These are phyloP conservation scores for Leishmania amazonensis DNA, from an alignment of 208 protist genomes.

Conservation along the genomic window DNA sequence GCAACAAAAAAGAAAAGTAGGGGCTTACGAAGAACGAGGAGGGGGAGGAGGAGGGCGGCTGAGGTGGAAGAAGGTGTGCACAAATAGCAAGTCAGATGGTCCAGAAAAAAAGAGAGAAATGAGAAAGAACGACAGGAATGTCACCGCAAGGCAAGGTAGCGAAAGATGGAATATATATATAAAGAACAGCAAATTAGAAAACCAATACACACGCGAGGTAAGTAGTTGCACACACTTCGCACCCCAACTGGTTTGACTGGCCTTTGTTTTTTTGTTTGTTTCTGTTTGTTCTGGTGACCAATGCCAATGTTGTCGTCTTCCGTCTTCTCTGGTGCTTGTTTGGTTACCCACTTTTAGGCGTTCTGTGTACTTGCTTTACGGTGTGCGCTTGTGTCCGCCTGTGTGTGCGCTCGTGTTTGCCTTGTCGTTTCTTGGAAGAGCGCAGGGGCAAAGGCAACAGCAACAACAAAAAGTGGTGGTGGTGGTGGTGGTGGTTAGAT, in stretches of 20 bases:
- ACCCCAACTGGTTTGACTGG: background rate
- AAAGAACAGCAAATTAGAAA: background rate
- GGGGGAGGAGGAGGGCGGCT: background rate
- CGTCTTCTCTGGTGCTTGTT: background rate
- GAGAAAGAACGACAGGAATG: slow-evolving; percentile 1
- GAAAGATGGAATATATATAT: slow-evolving; percentile 1
- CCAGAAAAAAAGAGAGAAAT: background rate
- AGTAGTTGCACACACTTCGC: slow-evolving; percentile 8
- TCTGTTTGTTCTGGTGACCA: background rate
- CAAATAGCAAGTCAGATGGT: background rate
- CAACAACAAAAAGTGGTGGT: background rate
- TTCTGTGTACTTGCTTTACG: background rate
- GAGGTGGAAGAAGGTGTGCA: background rate
- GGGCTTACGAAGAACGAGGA: too few relatives aligned
- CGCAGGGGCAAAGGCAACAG: background rate
- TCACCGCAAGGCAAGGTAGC: background rate
- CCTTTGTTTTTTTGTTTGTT: background rate
- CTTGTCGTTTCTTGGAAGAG: background rate
- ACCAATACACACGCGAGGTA: slow-evolving; percentile 4
- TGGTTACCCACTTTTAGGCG: background rate
- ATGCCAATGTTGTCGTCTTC: background rate
- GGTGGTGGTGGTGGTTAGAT: background rate
- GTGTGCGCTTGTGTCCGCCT: background rate
- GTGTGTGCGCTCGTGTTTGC: background rate
- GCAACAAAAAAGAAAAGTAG: background rate